Conservation (phyloP, 2,329 filamentous ascomycete genomes). For the Exserohilum turcica region DNA sequence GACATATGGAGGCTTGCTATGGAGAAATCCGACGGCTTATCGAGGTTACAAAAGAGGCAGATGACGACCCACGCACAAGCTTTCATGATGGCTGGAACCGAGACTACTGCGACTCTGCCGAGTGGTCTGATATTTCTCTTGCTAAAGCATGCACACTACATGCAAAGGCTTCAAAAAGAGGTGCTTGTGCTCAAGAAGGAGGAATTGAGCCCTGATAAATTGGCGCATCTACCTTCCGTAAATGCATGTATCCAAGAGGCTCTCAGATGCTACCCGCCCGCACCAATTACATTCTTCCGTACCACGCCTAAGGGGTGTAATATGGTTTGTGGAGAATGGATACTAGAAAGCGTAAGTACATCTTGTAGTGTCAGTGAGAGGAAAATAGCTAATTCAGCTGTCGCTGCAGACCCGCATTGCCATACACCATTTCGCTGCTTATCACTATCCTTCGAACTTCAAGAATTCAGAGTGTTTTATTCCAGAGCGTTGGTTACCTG, state of each 20-base stretch:
- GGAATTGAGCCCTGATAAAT: constrained; percentile 14
- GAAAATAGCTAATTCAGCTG: not conserved
- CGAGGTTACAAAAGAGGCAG: constrained; percentile 32
- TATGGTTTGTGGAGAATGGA: constrained; percentile 31
- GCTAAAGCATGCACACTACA: constrained; percentile 19
- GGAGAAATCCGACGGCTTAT: too few relatives aligned
- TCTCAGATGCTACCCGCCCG: constrained; percentile 35
- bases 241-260: constrained; percentile 53
- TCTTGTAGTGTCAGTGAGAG: too few relatives aligned
- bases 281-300: too few relatives aligned
- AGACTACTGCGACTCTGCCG: constrained; percentile 35
- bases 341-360: constrained; percentile 41
- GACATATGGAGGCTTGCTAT: constrained; percentile 50
- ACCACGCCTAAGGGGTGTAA: too few relatives aligned
- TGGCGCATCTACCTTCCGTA: constrained; percentile 45
- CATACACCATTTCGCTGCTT: too few relatives aligned
- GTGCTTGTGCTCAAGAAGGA: constrained; percentile 20
- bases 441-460: not conserved
- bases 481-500: constrained; percentile 44
- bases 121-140: constrained; percentile 36
- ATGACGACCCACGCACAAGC: constrained; percentile 29
- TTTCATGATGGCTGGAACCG: constrained; percentile 37
- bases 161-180: constrained; percentile 27
- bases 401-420: too few relatives aligned
- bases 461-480: constrained; percentile 22